Percentiles rank a stretch among this genome's conserved stretches.
phyloP scores from a whole-genome alignment of 1,139 yeast species.

The Diutina scorzettiae region DNA sequence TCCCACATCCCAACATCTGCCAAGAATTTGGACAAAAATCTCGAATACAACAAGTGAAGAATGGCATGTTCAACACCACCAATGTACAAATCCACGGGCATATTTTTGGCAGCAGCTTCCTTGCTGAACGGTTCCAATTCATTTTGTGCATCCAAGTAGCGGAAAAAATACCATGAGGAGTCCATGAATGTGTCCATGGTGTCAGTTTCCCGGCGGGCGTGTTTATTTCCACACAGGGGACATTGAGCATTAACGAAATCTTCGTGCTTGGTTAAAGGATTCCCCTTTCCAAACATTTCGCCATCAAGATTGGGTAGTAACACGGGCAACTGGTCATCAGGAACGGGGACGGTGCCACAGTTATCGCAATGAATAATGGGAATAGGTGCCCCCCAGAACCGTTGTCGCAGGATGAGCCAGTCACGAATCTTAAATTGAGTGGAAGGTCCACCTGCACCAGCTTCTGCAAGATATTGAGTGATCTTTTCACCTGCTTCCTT shows the following conservation, averaged over 20 bases:
- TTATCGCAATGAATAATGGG: conserved; percentile 78
- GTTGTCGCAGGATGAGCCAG: conserved; percentile 88
- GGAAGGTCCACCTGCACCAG: conserved; percentile 32
- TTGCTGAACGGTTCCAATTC: conserved; percentile 35
- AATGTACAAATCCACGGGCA: conserved; percentile 84
- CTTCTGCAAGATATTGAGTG: conserved; percentile 25
- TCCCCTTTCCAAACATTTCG: conserved; percentile 40
- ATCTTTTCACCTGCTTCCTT: conserved; percentile 42
- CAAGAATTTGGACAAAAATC: conserved; percentile 76
- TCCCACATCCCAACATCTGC: conserved; percentile 43
- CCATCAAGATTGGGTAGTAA: conserved; percentile 40
- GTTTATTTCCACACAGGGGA: conserved; percentile 58
- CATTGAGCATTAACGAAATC: conserved; percentile 68
- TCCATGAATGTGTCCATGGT: conserved; percentile 99
- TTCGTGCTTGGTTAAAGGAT: conserved; percentile 55
- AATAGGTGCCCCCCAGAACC: conserved; percentile 98
- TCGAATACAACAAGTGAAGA: conserved; percentile 70
- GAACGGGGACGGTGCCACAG: conserved; percentile 89
- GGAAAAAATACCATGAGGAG: conserved; percentile 90
- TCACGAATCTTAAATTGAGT: conserved; percentile 65
- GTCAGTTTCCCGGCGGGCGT: conserved; percentile 84
- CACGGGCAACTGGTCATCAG: conserved; percentile 78
- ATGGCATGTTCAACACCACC: conserved; percentile 98
- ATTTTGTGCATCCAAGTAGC: conserved; percentile 71
- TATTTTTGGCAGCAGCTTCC: conserved; percentile 35